Conservation (phyloP, 2,329 filamentous ascomycete genomes). For the Coleophoma crateriformis region DNA sequence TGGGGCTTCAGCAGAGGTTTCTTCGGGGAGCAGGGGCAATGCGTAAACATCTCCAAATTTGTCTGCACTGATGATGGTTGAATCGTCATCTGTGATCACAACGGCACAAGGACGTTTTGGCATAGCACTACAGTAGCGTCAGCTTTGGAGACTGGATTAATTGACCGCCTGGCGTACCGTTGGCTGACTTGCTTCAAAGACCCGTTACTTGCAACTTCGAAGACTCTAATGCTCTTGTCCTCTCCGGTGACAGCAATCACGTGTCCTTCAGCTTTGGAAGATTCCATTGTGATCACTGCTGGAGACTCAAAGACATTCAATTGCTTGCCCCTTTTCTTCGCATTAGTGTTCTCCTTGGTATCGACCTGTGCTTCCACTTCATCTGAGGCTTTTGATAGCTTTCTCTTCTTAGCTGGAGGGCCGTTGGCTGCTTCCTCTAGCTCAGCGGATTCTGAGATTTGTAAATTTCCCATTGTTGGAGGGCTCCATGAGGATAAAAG, state of each 20-base stretch:
- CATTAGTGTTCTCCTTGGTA: slow-evolving; percentile 6
- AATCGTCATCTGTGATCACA: slow-evolving; percentile 60
- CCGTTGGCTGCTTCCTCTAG: slow-evolving; percentile 4
- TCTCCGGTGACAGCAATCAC: slow-evolving; percentile 78
- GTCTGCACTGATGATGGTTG: slow-evolving; percentile 76
- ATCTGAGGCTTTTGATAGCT: slow-evolving; percentile 12
- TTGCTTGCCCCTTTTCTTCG: slow-evolving; percentile 13
- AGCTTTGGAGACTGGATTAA: background rate
- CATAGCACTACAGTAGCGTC: slow-evolving; percentile 50
- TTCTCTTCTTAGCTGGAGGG: slow-evolving; percentile 26
- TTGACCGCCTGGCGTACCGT: slow-evolving; percentile 44
- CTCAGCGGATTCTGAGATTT: background rate
- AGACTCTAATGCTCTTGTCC: slow-evolving; percentile 85
- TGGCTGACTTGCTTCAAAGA: slow-evolving; percentile 62
- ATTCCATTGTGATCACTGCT: slow-evolving; percentile 63
- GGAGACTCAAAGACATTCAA: slow-evolving; percentile 42
- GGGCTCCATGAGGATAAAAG: slow-evolving; percentile 42
- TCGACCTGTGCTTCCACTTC: slow-evolving; percentile 1
- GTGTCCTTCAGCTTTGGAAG: slow-evolving; percentile 59
- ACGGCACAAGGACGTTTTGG: slow-evolving; percentile 84
- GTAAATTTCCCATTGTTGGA: slow-evolving; percentile 8
- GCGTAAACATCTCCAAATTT: slow-evolving; percentile 97
- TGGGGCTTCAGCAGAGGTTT: slow-evolving; percentile 9
- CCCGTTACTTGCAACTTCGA: slow-evolving; percentile 43
- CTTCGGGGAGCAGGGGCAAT: slow-evolving; percentile 58